phyloP scores from a whole-genome alignment of 2,329 filamentous ascomycete species.

The Sporothrix globosa region DNA sequence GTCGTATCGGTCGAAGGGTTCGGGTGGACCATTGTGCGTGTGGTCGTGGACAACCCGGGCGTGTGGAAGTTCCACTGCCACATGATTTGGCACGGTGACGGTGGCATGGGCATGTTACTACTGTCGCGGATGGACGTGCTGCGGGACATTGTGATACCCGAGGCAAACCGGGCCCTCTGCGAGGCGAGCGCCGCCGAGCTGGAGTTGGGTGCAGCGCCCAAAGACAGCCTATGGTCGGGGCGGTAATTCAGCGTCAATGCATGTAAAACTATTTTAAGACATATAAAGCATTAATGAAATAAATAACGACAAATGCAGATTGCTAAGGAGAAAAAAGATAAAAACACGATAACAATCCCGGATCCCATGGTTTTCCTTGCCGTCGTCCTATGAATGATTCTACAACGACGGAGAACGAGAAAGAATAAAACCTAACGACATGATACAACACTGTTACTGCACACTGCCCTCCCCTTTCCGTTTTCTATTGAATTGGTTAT shows the following conservation, averaged over 20 bases:
- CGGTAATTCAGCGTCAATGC: neutral
- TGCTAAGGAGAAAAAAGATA: neutral
- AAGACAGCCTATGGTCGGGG: conserved; percentile 44
- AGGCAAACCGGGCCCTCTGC: conserved; percentile 53
- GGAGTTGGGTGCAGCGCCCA: conserved; percentile 53
- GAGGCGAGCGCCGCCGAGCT: conserved; percentile 48
- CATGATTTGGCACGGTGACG: conserved; percentile 47
- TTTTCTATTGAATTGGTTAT: neutral
- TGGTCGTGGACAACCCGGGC: conserved; percentile 56
- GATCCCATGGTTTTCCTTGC: neutral
- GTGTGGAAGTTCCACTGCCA: conserved; percentile 50
- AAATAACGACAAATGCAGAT: conserved; percentile 8
- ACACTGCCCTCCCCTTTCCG: conserved; percentile 4
- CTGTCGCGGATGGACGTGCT: conserved; percentile 54
- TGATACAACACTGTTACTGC: conserved; percentile 17
- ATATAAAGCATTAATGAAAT: neutral
- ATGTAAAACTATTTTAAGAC: neutral
- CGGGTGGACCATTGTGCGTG: conserved; percentile 54
- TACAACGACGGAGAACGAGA: neutral
- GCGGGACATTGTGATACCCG: conserved; percentile 48
- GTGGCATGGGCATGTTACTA: conserved; percentile 48
- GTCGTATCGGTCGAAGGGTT: conserved; percentile 51
- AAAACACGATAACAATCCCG: neutral
- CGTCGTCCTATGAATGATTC: neutral
- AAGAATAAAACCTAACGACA: conserved; percentile 8